These are phyloP conservation scores for Teratosphaeria gauchensis DNA, from an alignment of 2,329 filamentous ascomycete species.

Conservation along the genomic window DNA sequence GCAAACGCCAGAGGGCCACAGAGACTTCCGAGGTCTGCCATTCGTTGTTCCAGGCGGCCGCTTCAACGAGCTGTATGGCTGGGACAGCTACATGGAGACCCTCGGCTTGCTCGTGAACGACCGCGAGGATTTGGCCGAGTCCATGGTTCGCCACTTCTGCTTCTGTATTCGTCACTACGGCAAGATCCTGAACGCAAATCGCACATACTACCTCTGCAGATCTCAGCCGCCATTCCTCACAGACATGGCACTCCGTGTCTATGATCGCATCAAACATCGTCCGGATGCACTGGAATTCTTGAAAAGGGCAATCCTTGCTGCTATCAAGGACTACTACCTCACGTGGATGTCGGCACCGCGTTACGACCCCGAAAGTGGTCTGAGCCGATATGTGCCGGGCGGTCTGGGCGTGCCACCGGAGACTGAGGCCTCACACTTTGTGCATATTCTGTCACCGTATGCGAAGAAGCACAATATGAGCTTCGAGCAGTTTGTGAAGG, in stretches of 20 bases:
- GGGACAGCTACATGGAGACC: slow-evolving; percentile 99
- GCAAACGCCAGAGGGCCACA: slow-evolving; percentile 58
- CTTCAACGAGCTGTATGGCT: slow-evolving; percentile 97
- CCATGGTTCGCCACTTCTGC: slow-evolving; percentile 93
- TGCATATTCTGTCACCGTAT: slow-evolving; percentile 72
- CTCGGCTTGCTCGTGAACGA: slow-evolving; percentile 80
- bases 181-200: slow-evolving; percentile 94
- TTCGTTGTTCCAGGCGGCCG: slow-evolving; percentile 96
- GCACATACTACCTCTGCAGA: slow-evolving; percentile 87
- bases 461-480: slow-evolving; percentile 72
- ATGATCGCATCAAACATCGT: slow-evolving; percentile 85
- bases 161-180: slow-evolving; percentile 98
- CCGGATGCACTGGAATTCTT: slow-evolving; percentile 73
- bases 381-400: slow-evolving; percentile 77
- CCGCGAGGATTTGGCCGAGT: slow-evolving; percentile 76
- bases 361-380: slow-evolving; percentile 63
- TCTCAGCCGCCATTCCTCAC: slow-evolving; percentile 96
- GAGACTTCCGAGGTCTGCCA: slow-evolving; percentile 67
- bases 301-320: slow-evolving; percentile 67
- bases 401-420: slow-evolving; percentile 82
- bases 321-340: slow-evolving; percentile 92
- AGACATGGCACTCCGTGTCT: slow-evolving; percentile 91
- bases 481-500: slow-evolving; percentile 75
- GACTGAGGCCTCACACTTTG: slow-evolving; percentile 79
- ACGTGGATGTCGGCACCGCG: slow-evolving; percentile 71